phyloP scores from a whole-genome alignment of 345 rosid species.

The Arabidopsis thaliana region TAIR10.1 NC_003076.8:1272501-1273000 shows the following conservation, averaged over 20 bases:
- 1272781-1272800: constrained; percentile 14
- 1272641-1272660: constrained; percentile 81
- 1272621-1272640: constrained; percentile 73
- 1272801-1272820: neutral
- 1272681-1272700: constrained; percentile 45
- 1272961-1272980: constrained; percentile 46
- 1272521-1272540: constrained; percentile 84
- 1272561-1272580: constrained; percentile 99
- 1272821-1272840: neutral
- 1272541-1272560: constrained; percentile 91
- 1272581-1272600: constrained; percentile 90
- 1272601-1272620: constrained; percentile 97
- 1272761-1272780: neutral
- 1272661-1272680: constrained; percentile 74
- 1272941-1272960: constrained; percentile 82
- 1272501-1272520: constrained; percentile 2
- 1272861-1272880: constrained; percentile 22
- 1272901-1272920: constrained; percentile 60
- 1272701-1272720: neutral
- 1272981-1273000: constrained; percentile 58
- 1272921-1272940: constrained; percentile 71
- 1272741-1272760: neutral
- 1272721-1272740: neutral
- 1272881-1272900: constrained; percentile 14
- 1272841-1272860: neutral